phyloP scores from a whole-genome alignment of 257 asterid species.

The Echium plantagineum region DNA sequence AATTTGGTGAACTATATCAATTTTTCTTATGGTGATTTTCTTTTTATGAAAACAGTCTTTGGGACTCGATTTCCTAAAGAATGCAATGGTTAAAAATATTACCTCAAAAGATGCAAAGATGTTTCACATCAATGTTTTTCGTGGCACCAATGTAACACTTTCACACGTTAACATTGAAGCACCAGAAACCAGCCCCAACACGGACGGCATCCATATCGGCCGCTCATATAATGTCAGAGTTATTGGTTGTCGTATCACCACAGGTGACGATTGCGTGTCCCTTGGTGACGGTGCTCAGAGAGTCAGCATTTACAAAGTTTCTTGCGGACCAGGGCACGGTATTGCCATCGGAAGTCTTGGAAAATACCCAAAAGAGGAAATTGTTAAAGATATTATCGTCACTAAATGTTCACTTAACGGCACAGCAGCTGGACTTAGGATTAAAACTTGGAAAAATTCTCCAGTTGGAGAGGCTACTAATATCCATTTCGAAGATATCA shows the following conservation, averaged over 20 bases:
- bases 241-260: background rate
- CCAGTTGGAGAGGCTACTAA: background rate
- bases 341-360: conserved; percentile 10
- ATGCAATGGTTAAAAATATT: background rate
- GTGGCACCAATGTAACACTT: background rate
- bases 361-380: conserved; percentile 2
- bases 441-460: conserved; percentile 13
- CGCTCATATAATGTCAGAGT: background rate
- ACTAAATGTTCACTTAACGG: background rate
- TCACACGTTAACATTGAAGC: background rate
- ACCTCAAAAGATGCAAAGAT: conserved; percentile 8
- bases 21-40: no score
- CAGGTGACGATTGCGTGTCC: conserved; percentile 16
- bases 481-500: conserved; percentile 3
- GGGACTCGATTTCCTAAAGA: background rate
- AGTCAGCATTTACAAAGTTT: background rate
- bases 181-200: conserved; percentile 13
- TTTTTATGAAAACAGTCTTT: no score
- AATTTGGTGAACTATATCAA: no score
- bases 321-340: conserved; percentile 15
- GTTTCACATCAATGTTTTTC: conserved; percentile 4
- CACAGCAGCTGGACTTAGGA: conserved; percentile 10
- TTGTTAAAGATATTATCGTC: background rate
- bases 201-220: conserved; percentile 14
- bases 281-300: conserved; percentile 6